Base-by-base conservation (phyloP, 108 stramenopile species). In the Aurantiochytrium sp. region DNA sequence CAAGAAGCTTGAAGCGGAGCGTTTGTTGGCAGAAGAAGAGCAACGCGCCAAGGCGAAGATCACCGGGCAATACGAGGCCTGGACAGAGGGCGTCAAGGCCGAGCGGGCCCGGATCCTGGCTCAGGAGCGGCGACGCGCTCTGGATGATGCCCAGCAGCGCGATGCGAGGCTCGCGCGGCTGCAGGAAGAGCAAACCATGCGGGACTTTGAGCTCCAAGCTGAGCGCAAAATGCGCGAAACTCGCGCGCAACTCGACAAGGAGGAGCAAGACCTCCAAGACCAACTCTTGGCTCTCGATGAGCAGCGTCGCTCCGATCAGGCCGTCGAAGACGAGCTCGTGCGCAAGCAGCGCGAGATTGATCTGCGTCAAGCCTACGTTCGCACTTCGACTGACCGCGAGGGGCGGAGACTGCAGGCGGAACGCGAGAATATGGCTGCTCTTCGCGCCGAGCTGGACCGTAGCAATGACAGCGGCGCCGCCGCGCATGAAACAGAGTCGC, bases 231-330 rank as follows among this genome's bases (percentile, higher is more conserved):
- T 83, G 19, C 76, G 76, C 49, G 51, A 47, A 12, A 53, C 76
- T 6, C 76, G 76, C 51, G 25, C 51, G 8, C 18, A 83, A 23
- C 19, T 83, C 49, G 76, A 83, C 51, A 53, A 83, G 51, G 76
- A 83, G 28, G 76, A 83, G 51, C 45, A 53, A 45, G 76, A 83
- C 8, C 45, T 83, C 25, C 76, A 83, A 53, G 49, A 53, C n/a
- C 76, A 83, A 35, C 45, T 83, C 6, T 45, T 83, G 19, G 4
- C 45, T 12, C 51, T 83, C 12, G 76, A 83, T 23, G 76, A 83
- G 76, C 76, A 83, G 76, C 45, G 76, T 12, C 76, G 76, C 49
- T 47, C 76, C 19, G 76, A 83, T 4, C 76, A 83, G 76, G 51
- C 51, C 49, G 12, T 83, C 25, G 76, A 83, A 4, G 76, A 47